phyloP scores from a whole-genome alignment of 139 green algal genomes.

The Auxenochlorella pyrenoidosa region DNA sequence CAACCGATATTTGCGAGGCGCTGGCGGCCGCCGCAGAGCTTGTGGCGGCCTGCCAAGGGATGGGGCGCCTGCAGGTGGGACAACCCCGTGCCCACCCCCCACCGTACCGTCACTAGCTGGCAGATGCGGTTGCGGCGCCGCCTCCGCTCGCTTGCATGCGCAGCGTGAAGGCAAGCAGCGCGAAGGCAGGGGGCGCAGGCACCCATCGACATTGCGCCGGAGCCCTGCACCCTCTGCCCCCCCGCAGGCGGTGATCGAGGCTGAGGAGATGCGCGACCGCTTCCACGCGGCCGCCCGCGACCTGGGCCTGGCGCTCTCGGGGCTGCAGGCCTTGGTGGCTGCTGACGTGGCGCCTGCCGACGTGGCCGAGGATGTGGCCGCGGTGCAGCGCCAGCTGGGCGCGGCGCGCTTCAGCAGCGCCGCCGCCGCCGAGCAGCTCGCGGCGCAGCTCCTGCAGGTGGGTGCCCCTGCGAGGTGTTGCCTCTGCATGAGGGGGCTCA shows the following conservation, averaged over 20 bases:
- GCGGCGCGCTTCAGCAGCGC: slow-evolving; percentile 4
- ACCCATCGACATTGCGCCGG: too few relatives aligned
- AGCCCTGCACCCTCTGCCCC: not conserved
- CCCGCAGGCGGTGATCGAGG: slow-evolving; percentile 28
- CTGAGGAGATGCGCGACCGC: slow-evolving; percentile 16
- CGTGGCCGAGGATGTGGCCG: slow-evolving; percentile 9
- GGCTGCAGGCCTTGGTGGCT: not conserved
- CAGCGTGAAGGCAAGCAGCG: not conserved
- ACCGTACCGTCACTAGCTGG: too few relatives aligned
- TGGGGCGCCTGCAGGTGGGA: slow-evolving; percentile 27
- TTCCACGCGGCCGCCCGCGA: slow-evolving; percentile 7
- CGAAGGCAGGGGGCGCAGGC: not conserved
- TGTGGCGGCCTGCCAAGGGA: slow-evolving; percentile 2
- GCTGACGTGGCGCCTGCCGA: slow-evolving; percentile 10
- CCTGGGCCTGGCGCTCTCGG: slow-evolving; percentile 20
- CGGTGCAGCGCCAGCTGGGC: slow-evolving; percentile 33
- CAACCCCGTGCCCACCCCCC: too few relatives aligned
- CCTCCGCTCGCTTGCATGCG: not conserved
- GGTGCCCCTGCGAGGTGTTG: too few relatives aligned
- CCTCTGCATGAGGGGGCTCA: too few relatives aligned
- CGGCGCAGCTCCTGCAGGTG: slow-evolving; percentile 20
- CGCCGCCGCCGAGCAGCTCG: slow-evolving; percentile 11
- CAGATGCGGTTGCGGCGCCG: too few relatives aligned
- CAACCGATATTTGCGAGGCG: slow-evolving; percentile 6
- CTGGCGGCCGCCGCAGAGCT: slow-evolving; percentile 22